Base-by-base conservation (phyloP, 1,139 yeast species). In the Kluyveromyces sp. region DNA sequence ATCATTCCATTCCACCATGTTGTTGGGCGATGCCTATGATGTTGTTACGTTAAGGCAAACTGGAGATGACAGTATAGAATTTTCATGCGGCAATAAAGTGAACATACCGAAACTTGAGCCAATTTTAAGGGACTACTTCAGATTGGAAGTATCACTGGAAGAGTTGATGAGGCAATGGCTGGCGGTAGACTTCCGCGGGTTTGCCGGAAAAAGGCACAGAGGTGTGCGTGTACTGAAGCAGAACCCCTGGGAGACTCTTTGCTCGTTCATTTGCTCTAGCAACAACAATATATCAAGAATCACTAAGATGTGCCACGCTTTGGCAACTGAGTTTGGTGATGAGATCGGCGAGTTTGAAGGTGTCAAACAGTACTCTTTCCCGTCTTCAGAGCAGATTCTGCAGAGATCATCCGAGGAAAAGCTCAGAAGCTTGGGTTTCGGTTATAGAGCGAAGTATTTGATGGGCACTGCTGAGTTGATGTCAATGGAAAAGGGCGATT, bases 201-300 rank as follows among this genome's bases (percentile, higher is more conserved):
- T 77, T 61, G 55, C 63, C 46, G 63, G 56, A 33, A 55, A 61
- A 15, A 46, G 55, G 6, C 57, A 63, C 2, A 63, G 65, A 3
- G 98, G 98, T 0, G 80, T 89, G 22, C 68, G 97, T 33, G 85
- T 88, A 47, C 72, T 89, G 26, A 72, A 89, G 41, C 97, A 92
- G 62, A 96, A 89, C 51, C 98, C 98, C 0, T 92, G 97, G 97
- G 98, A 94, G 57, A 87, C 94, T 36, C 68, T 87, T 39, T 67
- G 92, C 17, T 83, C 94, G 2, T 92, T 92, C 54, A 94, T 92
- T 18, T 92, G 98, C 63, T 86, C 96, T 3, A 82, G 95, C n/a
- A 92, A 92, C 63, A 92, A 92, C 64, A 94, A 92, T 57, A 94
- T 92, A 46, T 86, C 89, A 58, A 72, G 99, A 36, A 94, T 94